Evolutionary conservation across 2,329 filamentous ascomycete genomes (phyloP), one percentile per base, ranked within the genome.

Genomic region (Alternaria gaisen): DNA sequence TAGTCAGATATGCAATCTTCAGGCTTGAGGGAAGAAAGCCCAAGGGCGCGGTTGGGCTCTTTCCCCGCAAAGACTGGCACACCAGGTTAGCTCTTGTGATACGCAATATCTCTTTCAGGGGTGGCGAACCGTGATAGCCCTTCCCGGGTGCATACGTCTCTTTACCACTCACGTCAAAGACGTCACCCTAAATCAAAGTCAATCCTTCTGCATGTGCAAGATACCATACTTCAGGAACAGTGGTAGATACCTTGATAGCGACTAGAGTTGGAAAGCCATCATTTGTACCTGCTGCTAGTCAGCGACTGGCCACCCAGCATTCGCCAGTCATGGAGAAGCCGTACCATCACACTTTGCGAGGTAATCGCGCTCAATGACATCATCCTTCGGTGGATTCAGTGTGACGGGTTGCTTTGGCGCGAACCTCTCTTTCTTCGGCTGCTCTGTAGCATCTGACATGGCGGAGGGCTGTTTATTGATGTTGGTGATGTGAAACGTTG

Each of bases 151-250:
- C 88, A 78, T 99, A 99, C 16, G 91, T 89, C 67, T 91, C 89
- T 80, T 98, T 99, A 53, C 90, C 91, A 24, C 88, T 93, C 62
- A 99, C 95, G 75, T 99, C 94, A 75, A 97, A 99, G 53, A 99
- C 90, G 63, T 91, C 92, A 70, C 95, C 94, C 90, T 97, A 60
- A 12, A 40, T 10, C n/a, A 26, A 40, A 4, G 32, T 61, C 65
- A 41, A 71, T 51, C 53, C 10, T 10, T 32, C 20, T 56, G 46
- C 42, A 38, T 42, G 3, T 40, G n/a, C n/a, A 32, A 20, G 11
- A 43, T 20, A 36, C 8, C 32, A 30, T 9, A 8, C 8, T 2
- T 16, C 28, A 22, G n/a, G 9, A n/a, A 16, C 16, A 30, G 43
- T 30, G 6, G 50, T 46, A 42, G 61, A 14, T 64, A 83, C 83